Evolutionary conservation across 2,329 filamentous ascomycete species (phyloP).

Genomic region (Dichotomopilus funicola): DNA sequence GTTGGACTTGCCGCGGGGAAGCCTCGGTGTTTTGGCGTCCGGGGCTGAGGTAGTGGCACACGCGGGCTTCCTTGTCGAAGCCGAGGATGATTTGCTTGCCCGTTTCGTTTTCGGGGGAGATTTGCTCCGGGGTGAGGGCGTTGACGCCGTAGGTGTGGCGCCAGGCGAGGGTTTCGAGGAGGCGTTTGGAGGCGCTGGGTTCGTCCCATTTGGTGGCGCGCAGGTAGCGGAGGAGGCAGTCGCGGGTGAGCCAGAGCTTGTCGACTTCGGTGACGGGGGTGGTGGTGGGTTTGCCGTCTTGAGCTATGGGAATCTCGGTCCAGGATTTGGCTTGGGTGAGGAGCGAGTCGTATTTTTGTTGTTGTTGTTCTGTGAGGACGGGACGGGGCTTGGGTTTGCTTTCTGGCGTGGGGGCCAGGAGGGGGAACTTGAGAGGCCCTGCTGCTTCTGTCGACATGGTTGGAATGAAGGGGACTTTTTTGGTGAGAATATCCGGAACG

Average conservation of each 20-base stretch:
- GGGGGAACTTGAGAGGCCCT: slow-evolving; percentile 36
- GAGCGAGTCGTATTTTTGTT: slow-evolving; percentile 73
- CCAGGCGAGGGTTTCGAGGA: slow-evolving; percentile 78
- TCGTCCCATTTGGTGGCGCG: slow-evolving; percentile 88
- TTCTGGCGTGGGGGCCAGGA: slow-evolving; percentile 49
- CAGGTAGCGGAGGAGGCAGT: slow-evolving; percentile 88
- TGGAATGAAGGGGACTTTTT: no score
- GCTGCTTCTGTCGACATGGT: slow-evolving; percentile 3
- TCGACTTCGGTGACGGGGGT: slow-evolving; percentile 71
- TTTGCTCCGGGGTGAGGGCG: slow-evolving; percentile 74
- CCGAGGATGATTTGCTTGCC: slow-evolving; percentile 90
- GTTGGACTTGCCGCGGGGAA: slow-evolving; percentile 80
- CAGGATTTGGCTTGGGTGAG: slow-evolving; percentile 65
- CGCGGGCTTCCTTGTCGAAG: slow-evolving; percentile 77
- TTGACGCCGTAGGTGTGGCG: slow-evolving; percentile 82
- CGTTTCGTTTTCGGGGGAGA: slow-evolving; percentile 90
- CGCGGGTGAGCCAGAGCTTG: slow-evolving; percentile 82
- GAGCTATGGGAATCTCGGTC: slow-evolving; percentile 58
- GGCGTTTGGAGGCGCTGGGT: slow-evolving; percentile 67
- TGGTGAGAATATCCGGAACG: no score
- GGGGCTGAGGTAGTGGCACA: slow-evolving; percentile 85
- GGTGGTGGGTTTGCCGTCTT: slow-evolving; percentile 50
- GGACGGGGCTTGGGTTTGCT: slow-evolving; percentile 51
- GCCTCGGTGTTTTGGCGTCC: slow-evolving; percentile 87
- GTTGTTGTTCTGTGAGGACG: slow-evolving; percentile 67